Conservation (phyloP, 805 yeast genomes). For the Suhomyces kilbournensis region DNA sequence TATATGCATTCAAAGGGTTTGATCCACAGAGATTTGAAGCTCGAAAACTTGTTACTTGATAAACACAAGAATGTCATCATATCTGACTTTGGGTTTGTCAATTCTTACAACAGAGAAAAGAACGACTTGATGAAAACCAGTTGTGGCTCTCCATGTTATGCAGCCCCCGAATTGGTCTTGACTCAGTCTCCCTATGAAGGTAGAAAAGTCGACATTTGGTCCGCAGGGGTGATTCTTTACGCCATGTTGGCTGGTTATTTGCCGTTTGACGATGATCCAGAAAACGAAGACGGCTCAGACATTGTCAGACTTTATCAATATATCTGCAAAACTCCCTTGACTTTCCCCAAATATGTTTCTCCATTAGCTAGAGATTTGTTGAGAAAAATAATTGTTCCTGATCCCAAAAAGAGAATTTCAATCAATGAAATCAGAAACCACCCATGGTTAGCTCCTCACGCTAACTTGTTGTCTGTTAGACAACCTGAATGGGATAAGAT, state of each 20-base stretch:
- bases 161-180: constrained; percentile 95
- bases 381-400: constrained; percentile 78
- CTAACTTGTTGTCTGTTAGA: constrained; percentile 74
- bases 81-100: constrained; percentile 94
- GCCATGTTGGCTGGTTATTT: constrained; percentile 97
- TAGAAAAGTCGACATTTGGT: constrained; percentile 94
- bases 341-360: constrained; percentile 90
- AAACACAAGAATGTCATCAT: constrained; percentile 83
- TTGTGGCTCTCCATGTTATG: constrained; percentile 98
- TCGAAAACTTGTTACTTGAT: constrained; percentile 74
- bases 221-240: constrained; percentile 90
- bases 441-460: constrained; percentile 85
- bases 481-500: constrained; percentile 88
- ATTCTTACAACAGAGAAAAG: constrained; percentile 60
- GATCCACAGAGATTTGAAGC: constrained; percentile 73
- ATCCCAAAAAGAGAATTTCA: constrained; percentile 73
- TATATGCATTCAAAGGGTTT: constrained; percentile 81
- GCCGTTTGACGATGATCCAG: constrained; percentile 97
- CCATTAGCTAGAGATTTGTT: constrained; percentile 89
- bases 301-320: constrained; percentile 87
- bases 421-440: constrained; percentile 73
- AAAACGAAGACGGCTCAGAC: constrained; percentile 94
- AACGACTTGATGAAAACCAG: constrained; percentile 86
- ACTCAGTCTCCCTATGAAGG: constrained; percentile 87
- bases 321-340: constrained; percentile 85